Base-by-base conservation (phyloP, 176 grass and related monocot species). In the Phoenix roebelenii region DNA sequence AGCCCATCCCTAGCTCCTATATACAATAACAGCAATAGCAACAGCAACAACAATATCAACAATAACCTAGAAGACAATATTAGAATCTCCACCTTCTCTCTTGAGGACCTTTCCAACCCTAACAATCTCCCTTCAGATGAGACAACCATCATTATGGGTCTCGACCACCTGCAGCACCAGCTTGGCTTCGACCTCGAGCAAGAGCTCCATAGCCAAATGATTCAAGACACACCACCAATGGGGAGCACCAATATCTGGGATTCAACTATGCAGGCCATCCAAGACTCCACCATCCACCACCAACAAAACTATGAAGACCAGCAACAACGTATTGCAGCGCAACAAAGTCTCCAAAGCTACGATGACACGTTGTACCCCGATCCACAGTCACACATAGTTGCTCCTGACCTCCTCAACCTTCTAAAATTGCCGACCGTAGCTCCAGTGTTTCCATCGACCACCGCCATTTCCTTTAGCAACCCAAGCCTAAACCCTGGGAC, bases 341-440 rank as follows among this genome's bases (percentile, higher is more conserved):
- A 82, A 61, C 74, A 78, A 57, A 50, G 79, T 53, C 15, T 85
- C 22, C 48, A 79, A 5, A 66, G 66, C 51, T 76, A 67, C 55
- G 66, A 78, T 26, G 48, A 7, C 57, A 67, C 63, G 30, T 66
- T 69, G 22, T 90, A 76, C 72, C 68, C 72, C 54, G 71, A 77
- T 71, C 62, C 63, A 30, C 26, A 55, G 19, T 82, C 35, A 12
- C 35, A 76, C 68, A 57, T 67, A 60, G 23, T 35, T 48, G 69
- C 64, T 56, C 75, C 85, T 16, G 85, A 85, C 76, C 53, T 95
- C 52, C 61, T 89, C 63, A 88, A 82, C 80, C 63, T 85, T 67
- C 55, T 89, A 44, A 76, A 85, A 24, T 71, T 80, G 49, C 68
- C 82, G 51, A 74, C 59, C 28, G 25, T 59, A 6, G 51, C 44